These are phyloP conservation scores for Aaosphaeria pasadenensis DNA, from an alignment of 2,329 filamentous ascomycete species.

Conservation along the genomic window DNA sequence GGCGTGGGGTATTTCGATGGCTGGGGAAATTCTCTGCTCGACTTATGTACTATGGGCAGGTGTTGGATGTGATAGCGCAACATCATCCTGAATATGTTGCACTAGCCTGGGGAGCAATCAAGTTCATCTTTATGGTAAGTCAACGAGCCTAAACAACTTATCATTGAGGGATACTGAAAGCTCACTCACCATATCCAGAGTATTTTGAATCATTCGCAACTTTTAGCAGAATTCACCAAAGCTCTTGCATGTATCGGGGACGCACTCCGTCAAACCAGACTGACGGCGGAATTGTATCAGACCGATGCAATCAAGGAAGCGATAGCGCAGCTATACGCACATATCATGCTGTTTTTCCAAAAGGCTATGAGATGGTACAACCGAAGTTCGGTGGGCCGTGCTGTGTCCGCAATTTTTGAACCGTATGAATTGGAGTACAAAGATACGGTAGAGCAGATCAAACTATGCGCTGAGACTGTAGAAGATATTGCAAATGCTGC, in stretches of 20 bases:
- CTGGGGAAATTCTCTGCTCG: constrained; percentile 1
- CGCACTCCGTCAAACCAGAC: constrained; percentile 2
- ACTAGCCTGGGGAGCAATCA: constrained; percentile 28
- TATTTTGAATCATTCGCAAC: constrained; percentile 6
- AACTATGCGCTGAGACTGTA: not conserved
- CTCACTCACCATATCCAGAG: not conserved
- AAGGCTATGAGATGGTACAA: constrained; percentile 7
- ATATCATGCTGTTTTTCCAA: constrained; percentile 7
- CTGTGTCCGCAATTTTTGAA: constrained; percentile 1
- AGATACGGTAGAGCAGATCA: constrained; percentile 3
- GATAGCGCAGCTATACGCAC: constrained; percentile 5
- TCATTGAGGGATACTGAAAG: too few relatives aligned
- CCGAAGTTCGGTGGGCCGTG: constrained; percentile 1
- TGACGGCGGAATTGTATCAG: not conserved
- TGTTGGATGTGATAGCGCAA: constrained; percentile 23
- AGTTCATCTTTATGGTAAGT: constrained; percentile 20
- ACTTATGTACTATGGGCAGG: constrained; percentile 12
- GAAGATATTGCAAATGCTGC: constrained; percentile 5
- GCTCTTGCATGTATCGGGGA: constrained; percentile 6
- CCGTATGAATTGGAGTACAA: constrained; percentile 8
- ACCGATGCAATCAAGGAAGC: not conserved
- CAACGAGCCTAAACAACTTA: not conserved
- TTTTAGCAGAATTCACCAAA: constrained; percentile 5
- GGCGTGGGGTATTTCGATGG: not conserved
- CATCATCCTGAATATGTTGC: constrained; percentile 30